Evolutionary conservation across 2,329 filamentous ascomycete genomes (phyloP), one percentile per base, ranked within the genome.

Genomic region (Dactylonectria estremocensis): DNA sequence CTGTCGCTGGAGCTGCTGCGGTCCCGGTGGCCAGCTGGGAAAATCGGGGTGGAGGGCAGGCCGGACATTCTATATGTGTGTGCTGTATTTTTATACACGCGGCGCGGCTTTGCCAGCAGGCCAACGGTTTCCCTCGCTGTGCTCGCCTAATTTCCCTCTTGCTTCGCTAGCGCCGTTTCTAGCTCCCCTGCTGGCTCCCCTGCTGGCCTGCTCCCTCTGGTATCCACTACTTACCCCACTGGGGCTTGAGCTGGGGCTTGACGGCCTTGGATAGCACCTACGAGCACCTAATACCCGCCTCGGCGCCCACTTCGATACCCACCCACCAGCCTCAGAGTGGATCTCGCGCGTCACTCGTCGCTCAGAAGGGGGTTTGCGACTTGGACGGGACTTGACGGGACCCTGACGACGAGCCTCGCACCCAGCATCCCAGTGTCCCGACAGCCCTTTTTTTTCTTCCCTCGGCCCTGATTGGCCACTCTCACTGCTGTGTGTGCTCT

Each of bases 11-110:
- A 54, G 65, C 61, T 72, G 68, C 67, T 71, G 73, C 71, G 72
- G 69, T 74, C 72, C 69, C 63, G 71, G 68, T 71, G 74, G 72
- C 72, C 71, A 74, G 71, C 68, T 76, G 78, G 78, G 74, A 78
- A 78, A 81, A 81, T 78, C 73, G 77, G 78, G 79, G 80, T 80
- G 81, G 81, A 82, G 81, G 81, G 81, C 81, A 81, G 79, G 80
- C 79, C 78, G 67, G 79, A 78, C 79, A 80, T 81, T 82, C 80
- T 82, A 83, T 83, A 82, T 81, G 80, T 81, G 79, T 79, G 77
- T 79, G 76, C 76, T 83, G 79, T 81, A 82, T 80, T 83, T 83
- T 83, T 83, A 83, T 83, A 83, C 81, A 82, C 80, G 80, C 75
- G 76, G 71, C 75, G 72, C 75, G 71, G 72, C 68, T 71, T 73